Evolutionary conservation across 2,329 filamentous ascomycete species (phyloP).

Genomic region (Thyridium curvatum): DNA sequence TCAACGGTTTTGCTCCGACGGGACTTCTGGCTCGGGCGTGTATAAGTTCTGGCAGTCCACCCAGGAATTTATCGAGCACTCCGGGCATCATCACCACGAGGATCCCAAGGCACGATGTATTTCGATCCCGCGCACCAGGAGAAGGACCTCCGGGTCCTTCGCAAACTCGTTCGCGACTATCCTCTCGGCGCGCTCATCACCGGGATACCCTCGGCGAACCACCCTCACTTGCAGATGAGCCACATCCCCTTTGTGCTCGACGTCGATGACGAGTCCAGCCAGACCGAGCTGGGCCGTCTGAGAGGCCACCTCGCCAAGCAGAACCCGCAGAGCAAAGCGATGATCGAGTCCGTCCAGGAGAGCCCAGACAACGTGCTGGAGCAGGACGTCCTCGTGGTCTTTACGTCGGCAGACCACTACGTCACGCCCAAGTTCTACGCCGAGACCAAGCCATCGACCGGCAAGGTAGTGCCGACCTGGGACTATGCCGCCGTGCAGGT

Average conservation of each 20-base stretch:
- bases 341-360: constrained; percentile 39
- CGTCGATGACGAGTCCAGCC: constrained; percentile 30
- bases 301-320: constrained; percentile 56
- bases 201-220: constrained; percentile 42
- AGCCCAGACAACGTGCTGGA: constrained; percentile 17
- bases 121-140: constrained; percentile 49
- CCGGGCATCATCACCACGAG: no score
- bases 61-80: no score
- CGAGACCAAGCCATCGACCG: constrained; percentile 56
- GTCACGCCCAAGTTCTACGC: constrained; percentile 64
- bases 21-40: no score
- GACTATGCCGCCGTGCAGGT: constrained; percentile 61
- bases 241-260: constrained; percentile 60
- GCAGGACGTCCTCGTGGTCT: constrained; percentile 56
- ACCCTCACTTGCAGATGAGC: constrained; percentile 48
- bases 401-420: constrained; percentile 57
- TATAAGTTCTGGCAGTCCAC: no score
- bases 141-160: constrained; percentile 37
- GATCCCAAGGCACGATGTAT: constrained; percentile 43
- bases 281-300: constrained; percentile 36
- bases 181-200: constrained; percentile 59
- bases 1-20: no score
- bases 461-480: constrained; percentile 66
- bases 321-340: constrained; percentile 58
- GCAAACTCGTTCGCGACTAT: constrained; percentile 50